Conservation (phyloP, 495 filamentous ascomycete species). For the Annulohypoxylon moriforme region DNA sequence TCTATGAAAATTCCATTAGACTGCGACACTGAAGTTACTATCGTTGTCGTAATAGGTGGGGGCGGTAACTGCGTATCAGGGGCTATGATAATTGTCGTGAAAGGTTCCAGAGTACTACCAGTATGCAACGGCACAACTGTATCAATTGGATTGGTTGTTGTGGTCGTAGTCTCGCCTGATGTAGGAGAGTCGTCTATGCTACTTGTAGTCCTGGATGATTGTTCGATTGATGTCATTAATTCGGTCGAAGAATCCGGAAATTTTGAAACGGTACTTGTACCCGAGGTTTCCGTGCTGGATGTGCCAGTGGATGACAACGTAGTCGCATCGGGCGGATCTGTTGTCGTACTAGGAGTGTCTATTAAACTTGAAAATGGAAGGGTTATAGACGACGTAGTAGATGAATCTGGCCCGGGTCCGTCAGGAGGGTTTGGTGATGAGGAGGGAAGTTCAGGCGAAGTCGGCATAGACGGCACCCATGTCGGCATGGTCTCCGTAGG, state of each 20-base stretch:
- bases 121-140: background rate
- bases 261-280: conserved; percentile 4
- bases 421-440: background rate
- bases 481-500: background rate
- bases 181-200: background rate
- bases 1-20: background rate
- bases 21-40: conserved; percentile 14
- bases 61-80: background rate
- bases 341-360: background rate
- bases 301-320: conserved; percentile 4
- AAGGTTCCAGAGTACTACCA: background rate
- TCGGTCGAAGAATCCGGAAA: background rate
- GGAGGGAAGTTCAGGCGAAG: background rate
- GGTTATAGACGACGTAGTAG: conserved; percentile 6
- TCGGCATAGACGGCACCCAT: background rate
- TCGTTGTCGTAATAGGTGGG: conserved; percentile 27
- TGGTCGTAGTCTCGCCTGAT: background rate
- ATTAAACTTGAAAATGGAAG: conserved; percentile 15
- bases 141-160: background rate
- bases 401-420: background rate
- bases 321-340: background rate
- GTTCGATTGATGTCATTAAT: background rate
- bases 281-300: background rate
- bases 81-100: conserved; percentile 18
- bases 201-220: background rate